Evolutionary conservation across 2,329 filamentous ascomycete species (phyloP).

Genomic region (Venturia pyrina): DNA sequence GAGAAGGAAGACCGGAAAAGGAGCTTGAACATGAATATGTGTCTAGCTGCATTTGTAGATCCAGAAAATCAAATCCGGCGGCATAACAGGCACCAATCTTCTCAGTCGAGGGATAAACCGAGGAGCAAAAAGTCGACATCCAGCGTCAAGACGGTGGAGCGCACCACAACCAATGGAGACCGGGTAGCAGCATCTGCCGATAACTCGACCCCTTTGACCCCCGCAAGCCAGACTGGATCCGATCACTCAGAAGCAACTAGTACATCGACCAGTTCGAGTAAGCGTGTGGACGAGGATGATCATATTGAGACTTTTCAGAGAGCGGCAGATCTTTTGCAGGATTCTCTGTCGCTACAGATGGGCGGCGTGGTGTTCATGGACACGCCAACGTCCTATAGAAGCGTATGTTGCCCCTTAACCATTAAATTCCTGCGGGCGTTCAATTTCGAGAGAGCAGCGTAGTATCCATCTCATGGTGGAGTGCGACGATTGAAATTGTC

Average conservation of each 20-base stretch:
- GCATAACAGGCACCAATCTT: background rate
- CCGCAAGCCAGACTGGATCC: background rate
- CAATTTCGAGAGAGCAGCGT: too few species aligned
- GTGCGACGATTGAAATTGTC: too few species aligned
- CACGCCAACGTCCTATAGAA: conserved; percentile 16
- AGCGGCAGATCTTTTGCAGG: conserved; percentile 38
- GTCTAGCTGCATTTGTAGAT: conserved; percentile 20
- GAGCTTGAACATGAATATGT: conserved; percentile 20
- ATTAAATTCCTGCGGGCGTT: background rate
- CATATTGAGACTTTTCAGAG: conserved; percentile 36
- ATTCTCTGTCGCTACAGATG: conserved; percentile 35
- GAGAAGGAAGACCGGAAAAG: conserved; percentile 24
- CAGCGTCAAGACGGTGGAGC: background rate
- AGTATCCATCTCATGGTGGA: too few species aligned
- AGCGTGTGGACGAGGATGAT: conserved; percentile 21
- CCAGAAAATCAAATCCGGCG: conserved; percentile 15
- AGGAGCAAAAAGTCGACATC: background rate
- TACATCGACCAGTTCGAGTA: conserved; percentile 7
- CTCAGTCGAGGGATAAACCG: background rate
- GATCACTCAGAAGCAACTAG: conserved; percentile 8
- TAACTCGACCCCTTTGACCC: background rate
- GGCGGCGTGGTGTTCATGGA: conserved; percentile 38
- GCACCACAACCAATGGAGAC: background rate
- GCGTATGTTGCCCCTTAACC: background rate
- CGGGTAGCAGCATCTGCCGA: background rate